Conservation (phyloP, 2,329 filamentous ascomycete genomes). For the Fusarium nygamai region DNA sequence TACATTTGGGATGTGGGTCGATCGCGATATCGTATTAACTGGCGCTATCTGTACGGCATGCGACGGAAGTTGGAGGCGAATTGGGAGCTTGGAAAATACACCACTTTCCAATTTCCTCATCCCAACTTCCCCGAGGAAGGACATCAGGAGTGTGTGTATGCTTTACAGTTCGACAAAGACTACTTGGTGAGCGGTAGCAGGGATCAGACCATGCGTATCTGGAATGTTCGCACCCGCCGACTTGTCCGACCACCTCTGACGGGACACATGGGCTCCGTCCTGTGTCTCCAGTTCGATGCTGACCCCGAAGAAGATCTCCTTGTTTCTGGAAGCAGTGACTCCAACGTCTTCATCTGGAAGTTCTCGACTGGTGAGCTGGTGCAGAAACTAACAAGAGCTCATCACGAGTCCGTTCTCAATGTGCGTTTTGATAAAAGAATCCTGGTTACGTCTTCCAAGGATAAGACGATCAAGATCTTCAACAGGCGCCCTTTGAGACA, state of each 20-base stretch:
- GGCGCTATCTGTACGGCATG: slow-evolving; percentile 93
- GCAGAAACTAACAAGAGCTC: slow-evolving; percentile 79
- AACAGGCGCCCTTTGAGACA: slow-evolving; percentile 76
- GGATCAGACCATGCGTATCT: slow-evolving; percentile 87
- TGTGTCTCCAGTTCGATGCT: slow-evolving; percentile 95
- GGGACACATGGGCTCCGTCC: slow-evolving; percentile 85
- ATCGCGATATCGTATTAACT: slow-evolving; percentile 76
- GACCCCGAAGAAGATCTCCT: slow-evolving; percentile 88
- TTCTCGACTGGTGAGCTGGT: slow-evolving; percentile 91
- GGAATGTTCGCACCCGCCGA: slow-evolving; percentile 85
- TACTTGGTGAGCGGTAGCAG: slow-evolving; percentile 94
- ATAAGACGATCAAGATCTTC: slow-evolving; percentile 97
- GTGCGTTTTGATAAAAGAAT: slow-evolving; percentile 91
- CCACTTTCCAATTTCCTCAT: slow-evolving; percentile 91
- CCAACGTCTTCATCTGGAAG: slow-evolving; percentile 87
- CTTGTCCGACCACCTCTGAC: slow-evolving; percentile 77
- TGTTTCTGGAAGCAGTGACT: slow-evolving; percentile 95
- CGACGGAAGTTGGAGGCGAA: slow-evolving; percentile 86
- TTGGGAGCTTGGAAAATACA: slow-evolving; percentile 85
- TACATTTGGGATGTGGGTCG: slow-evolving; percentile 62
- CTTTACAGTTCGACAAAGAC: slow-evolving; percentile 85
- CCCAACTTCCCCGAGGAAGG: slow-evolving; percentile 82
- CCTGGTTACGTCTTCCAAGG: slow-evolving; percentile 96
- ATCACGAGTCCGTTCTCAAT: slow-evolving; percentile 91
- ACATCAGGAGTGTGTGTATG: slow-evolving; percentile 93